Evolutionary conservation across 257 asterid species (phyloP), one percentile per base, ranked within the genome.

Genomic region (Nicotiana obtusifolia): DNA sequence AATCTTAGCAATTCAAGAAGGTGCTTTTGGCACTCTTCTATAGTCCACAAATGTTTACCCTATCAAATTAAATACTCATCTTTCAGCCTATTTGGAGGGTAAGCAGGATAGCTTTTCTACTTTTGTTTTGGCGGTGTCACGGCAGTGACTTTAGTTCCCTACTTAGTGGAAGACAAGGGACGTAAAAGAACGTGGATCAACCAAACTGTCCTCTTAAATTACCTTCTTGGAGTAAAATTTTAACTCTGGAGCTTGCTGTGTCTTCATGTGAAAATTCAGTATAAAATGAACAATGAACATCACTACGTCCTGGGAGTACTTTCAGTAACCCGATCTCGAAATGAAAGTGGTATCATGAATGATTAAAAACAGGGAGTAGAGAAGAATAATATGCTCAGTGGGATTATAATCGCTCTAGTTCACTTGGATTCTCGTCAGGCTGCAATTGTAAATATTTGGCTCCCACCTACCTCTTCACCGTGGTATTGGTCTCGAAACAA

Each of bases 111-210:
- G 17, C 60, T 44, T 73, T 73, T 47, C 22, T 24, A 47, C 78
- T 6, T 73, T 73, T 68, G 60, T 73, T 73, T 73, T 73, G 61
- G 56, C 35, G 57, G 41, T 71, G 78, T 69, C 16, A 73, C 47
- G 41, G 26, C 37, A 16, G 26, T 41, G 11, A 22, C 78, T 69
- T 20, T 22, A n/a, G 28, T 69, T 69, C 33, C 69, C 33, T 69
- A 37, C 57, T 41, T 69, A 35, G n/a, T 41, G 78, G 57, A 69
- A 41, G 59, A 41, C 13, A 20, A 6, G 33, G 77, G 57, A 69
- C 10, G 57, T 13, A 41, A 69, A 41, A 41, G 33, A 20, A 20
- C 6, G 3, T 69, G 77, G 77, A 69, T 41, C 56, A 69, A 69
- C 77, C 33, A 69, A 69, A 24, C 33, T 1, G 2, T 11, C 77